Conservation (phyloP, 2,329 filamentous ascomycete genomes). For the Diplodia corticola region DNA sequence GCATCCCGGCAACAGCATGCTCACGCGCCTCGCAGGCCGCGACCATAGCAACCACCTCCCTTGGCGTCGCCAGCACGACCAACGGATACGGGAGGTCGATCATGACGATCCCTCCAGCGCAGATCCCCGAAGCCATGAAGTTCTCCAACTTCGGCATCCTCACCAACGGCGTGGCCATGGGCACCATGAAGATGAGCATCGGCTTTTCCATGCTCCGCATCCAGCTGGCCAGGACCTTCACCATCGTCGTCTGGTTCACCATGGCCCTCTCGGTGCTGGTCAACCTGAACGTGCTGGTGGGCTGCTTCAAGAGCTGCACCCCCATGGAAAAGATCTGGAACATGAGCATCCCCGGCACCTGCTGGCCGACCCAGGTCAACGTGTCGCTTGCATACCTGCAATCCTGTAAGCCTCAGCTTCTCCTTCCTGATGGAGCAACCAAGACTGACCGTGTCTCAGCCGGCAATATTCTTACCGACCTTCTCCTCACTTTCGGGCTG, state of each 20-base stretch:
- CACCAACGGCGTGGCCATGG: constrained; percentile 32
- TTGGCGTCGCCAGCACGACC: not conserved
- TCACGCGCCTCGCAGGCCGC: not conserved
- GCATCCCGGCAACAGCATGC: not conserved
- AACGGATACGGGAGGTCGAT: constrained; percentile 6
- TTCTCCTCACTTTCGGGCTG: constrained; percentile 32
- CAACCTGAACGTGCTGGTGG: constrained; percentile 29
- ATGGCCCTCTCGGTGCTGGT: constrained; percentile 32
- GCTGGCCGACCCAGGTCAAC: constrained; percentile 27
- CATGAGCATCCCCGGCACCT: constrained; percentile 26
- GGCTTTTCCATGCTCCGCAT: constrained; percentile 33
- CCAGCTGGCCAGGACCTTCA: constrained; percentile 30
- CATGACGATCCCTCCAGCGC: not conserved
- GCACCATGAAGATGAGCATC: constrained; percentile 32
- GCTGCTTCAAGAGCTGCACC: constrained; percentile 29
- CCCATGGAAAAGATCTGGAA: constrained; percentile 37
- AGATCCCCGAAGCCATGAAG: not conserved
- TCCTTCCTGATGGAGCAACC: not conserved
- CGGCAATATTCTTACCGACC: constrained; percentile 32
- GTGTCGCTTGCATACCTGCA: constrained; percentile 21
- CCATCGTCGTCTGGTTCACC: constrained; percentile 29
- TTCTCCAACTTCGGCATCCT: constrained; percentile 20
- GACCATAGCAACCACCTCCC: not conserved
- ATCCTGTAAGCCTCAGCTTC: not conserved
- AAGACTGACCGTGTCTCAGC: not conserved